Percentiles rank a stretch among this genome's conserved stretches.
These are phyloP conservation scores for Pyrenophora seminiperda DNA, from an alignment of 2,329 filamentous ascomycete species.

Conservation along the genomic window DNA sequence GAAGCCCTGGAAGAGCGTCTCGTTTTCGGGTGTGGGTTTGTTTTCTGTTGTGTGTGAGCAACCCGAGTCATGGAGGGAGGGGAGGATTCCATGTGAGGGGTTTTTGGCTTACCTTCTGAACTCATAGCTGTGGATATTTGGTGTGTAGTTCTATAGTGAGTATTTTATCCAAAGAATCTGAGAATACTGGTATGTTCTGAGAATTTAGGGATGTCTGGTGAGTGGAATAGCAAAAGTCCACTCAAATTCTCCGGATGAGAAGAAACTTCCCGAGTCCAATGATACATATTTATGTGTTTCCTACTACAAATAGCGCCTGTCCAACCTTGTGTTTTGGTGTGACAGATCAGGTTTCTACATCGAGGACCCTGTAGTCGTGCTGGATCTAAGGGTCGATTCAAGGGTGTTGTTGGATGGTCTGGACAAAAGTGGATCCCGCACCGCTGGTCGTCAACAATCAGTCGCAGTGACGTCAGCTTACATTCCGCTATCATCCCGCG, in stretches of 20 bases:
- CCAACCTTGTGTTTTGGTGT: conserved; percentile 5
- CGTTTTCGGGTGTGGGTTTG: conserved; percentile 41
- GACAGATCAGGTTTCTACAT: conserved; percentile 28
- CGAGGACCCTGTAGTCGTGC: conserved; percentile 15
- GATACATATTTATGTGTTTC: conserved; percentile 14
- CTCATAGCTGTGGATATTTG: conserved; percentile 23
- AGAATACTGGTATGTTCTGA: too few species aligned
- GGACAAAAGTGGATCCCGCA: conserved; percentile 12
- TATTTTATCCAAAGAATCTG: not conserved
- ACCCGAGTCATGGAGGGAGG: not conserved
- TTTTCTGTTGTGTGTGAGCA: conserved; percentile 29
- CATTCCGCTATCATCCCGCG: conserved; percentile 4
- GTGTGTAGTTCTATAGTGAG: too few species aligned
- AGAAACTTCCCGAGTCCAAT: not conserved
- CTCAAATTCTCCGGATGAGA: not conserved
- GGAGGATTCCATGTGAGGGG: not conserved
- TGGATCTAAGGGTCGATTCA: conserved; percentile 6
- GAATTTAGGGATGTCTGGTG: not conserved
- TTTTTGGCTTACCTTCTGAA: conserved; percentile 30
- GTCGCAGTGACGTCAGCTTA: conserved; percentile 34
- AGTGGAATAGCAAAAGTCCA: not conserved
- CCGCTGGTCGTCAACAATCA: conserved; percentile 35
- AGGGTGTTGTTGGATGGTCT: conserved; percentile 13
- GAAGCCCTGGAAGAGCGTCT: conserved; percentile 69
- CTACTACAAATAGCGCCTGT: conserved; percentile 9